Evolutionary conservation across 2,329 filamentous ascomycete genomes (phyloP).

Genomic region (Epichloe hybrida): DNA sequence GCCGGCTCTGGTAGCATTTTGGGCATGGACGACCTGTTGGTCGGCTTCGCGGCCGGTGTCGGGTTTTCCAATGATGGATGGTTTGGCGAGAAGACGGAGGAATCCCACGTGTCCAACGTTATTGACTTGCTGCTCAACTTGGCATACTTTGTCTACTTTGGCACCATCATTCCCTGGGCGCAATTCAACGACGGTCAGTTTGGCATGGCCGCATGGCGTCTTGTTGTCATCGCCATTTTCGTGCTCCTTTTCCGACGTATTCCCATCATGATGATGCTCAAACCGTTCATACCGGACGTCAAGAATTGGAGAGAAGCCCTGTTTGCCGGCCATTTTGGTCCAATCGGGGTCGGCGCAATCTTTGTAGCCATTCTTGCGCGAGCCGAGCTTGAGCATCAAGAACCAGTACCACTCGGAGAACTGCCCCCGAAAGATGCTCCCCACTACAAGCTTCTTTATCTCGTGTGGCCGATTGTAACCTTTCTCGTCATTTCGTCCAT

Average conservation of each 20-base stretch:
- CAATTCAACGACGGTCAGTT: constrained; percentile 66
- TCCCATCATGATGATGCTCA: constrained; percentile 82
- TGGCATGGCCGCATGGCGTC: constrained; percentile 72
- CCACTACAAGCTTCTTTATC: constrained; percentile 57
- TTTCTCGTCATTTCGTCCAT: constrained; percentile 94
- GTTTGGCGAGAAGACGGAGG: constrained; percentile 97
- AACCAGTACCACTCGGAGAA: constrained; percentile 57
- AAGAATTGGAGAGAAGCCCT: constrained; percentile 97
- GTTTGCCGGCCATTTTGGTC: constrained; percentile 94
- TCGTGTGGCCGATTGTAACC: constrained; percentile 92
- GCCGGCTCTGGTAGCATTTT: constrained; percentile 85
- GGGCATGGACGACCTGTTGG: constrained; percentile 83
- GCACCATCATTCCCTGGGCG: constrained; percentile 92
- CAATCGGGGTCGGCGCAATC: constrained; percentile 92
- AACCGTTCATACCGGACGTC: constrained; percentile 88
- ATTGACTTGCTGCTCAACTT: constrained; percentile 95
- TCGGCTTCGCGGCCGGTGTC: constrained; percentile 92
- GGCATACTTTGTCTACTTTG: constrained; percentile 95
- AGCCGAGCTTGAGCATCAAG: constrained; percentile 71
- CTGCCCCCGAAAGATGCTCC: constrained; percentile 41
- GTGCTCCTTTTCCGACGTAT: constrained; percentile 94
- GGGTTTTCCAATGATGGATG: constrained; percentile 98
- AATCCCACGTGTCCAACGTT: constrained; percentile 97
- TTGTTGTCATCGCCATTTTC: constrained; percentile 86
- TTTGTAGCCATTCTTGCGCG: constrained; percentile 88